phyloP scores from a whole-genome alignment of 805 yeast genomes.

The Candida boleticola region DNA sequence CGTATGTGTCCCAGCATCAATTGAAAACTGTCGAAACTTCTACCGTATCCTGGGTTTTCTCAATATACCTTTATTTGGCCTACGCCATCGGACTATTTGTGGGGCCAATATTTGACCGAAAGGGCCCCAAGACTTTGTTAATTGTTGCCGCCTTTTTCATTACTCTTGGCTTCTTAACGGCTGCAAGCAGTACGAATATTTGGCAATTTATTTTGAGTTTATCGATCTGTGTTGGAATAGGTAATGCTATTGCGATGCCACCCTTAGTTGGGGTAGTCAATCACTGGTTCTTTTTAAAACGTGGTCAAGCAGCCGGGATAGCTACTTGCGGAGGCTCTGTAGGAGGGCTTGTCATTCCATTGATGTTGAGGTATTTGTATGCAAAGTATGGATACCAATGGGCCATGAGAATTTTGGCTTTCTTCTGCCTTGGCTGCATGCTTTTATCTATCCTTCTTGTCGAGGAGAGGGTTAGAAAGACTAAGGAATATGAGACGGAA shows the following conservation, averaged over 20 bases:
- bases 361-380: constrained; percentile 41
- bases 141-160: constrained; percentile 40
- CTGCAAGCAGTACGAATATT: constrained; percentile 51
- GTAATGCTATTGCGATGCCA: constrained; percentile 57
- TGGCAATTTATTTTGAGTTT: constrained; percentile 65
- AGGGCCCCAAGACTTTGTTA: constrained; percentile 50
- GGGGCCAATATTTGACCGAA: constrained; percentile 63
- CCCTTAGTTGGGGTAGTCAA: constrained; percentile 62
- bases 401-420: constrained; percentile 48
- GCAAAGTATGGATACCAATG: constrained; percentile 47
- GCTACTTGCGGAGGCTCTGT: constrained; percentile 58
- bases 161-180: constrained; percentile 51
- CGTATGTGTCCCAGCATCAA: constrained; percentile 57
- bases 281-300: constrained; percentile 59
- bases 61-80: constrained; percentile 50
- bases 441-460: constrained; percentile 13
- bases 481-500: not conserved
- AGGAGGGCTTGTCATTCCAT: constrained; percentile 57
- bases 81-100: constrained; percentile 49
- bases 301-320: constrained; percentile 58
- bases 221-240: constrained; percentile 55
- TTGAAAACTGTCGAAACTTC: constrained; percentile 44
- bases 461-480: constrained; percentile 13
- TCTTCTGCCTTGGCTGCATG: constrained; percentile 16
- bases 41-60: constrained; percentile 63